A percentile compares a stretch with the other conserved stretches of the same genome.
phyloP scores from a whole-genome alignment of 2,329 filamentous ascomycete genomes.

The Hawksworthiomyces lignivorus region DNA sequence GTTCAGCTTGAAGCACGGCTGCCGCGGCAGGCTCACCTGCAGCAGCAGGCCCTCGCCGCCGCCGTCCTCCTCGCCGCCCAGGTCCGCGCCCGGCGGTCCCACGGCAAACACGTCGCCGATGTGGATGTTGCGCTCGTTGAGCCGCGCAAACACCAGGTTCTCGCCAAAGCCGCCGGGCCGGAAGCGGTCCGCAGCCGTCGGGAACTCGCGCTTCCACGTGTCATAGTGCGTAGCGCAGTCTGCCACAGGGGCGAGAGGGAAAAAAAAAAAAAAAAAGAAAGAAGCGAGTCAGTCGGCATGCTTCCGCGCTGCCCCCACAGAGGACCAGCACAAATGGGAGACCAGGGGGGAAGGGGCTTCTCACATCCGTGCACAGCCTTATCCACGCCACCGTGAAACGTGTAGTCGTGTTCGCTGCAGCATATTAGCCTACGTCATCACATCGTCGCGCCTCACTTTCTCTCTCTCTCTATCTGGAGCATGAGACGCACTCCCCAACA shows the following conservation, averaged over 20 bases:
- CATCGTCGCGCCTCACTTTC: no score
- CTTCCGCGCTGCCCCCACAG: no score
- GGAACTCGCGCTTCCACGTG: conserved; percentile 45
- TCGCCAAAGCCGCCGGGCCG: conserved; percentile 55
- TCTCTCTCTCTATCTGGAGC: no score
- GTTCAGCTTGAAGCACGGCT: conserved; percentile 63
- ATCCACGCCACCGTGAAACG: conserved; percentile 54
- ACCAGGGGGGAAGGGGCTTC: conserved; percentile 20
- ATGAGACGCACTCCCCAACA: conserved; percentile 34
- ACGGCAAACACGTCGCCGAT: conserved; percentile 55
- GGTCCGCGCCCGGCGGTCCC: conserved; percentile 18
- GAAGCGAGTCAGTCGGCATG: no score
- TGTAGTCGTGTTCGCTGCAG: conserved; percentile 46
- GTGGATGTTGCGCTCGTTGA: conserved; percentile 59
- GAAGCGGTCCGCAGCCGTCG: conserved; percentile 42
- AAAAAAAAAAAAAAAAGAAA: neutral
- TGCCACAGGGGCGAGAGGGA: conserved; percentile 15
- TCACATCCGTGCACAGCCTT: conserved; percentile 55
- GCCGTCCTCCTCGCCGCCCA: no score
- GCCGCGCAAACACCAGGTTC: conserved; percentile 49
- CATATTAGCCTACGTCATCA: no score
- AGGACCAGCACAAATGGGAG: no score
- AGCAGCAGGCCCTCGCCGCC: conserved; percentile 36
- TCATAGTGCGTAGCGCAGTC: conserved; percentile 55
- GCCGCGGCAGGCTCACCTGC: conserved; percentile 53